Evolutionary conservation across 75 land plant species (phyloP), one percentile per base, ranked within the genome.

Genomic region (Cunninghamia lanceolata): DNA sequence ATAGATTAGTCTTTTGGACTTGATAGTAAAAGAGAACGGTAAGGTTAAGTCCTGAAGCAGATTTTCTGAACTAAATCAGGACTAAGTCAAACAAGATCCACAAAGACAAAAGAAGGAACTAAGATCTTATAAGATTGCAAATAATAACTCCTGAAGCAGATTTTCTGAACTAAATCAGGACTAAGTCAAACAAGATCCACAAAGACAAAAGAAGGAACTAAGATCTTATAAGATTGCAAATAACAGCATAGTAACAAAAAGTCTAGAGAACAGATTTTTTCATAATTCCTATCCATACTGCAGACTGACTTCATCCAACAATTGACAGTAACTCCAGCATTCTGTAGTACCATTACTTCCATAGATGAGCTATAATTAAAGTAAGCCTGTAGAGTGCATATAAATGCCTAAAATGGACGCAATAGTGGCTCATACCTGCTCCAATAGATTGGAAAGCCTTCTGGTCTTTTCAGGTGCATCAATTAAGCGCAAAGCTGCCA

Each of bases 401-500:
- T 14, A 34, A 73, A 73, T 73, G 75, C 36, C 34, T 73, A 73
- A 34, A 15, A 73, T 73, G 32, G 10, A 25, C 75, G 10, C 75
- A 73, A 34, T 14, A 73, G 4, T 73, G 47, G 14, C 40, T 42
- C 50, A 10, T 42, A 92, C 99, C 99, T 98, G 99, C 71, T 98
- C 95, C 84, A 98, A 83, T 74, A 98, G 95, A 89, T 88, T 91
- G 59, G 90, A 88, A 80, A 98, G 92, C 85, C 93, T 92, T 83
- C 91, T 86, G 83, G 96, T 93, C 82, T 98, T 98, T 79, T 98
- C 97, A 84, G 97, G 96, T 46, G 87, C 87, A 90, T 94, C 95
- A 68, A 85, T 86, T 71, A 98, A 93, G 73, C 97, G 91, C 45
- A 98, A 82, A 87, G 92, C 88, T 86, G 99, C 96, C 84, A 96